Percentiles rank a stretch among this genome's conserved stretches.
These are phyloP conservation scores for Mrakia gelida DNA, from an alignment of 768 basidiomycete genomes.

Conservation along the genomic window DNA sequence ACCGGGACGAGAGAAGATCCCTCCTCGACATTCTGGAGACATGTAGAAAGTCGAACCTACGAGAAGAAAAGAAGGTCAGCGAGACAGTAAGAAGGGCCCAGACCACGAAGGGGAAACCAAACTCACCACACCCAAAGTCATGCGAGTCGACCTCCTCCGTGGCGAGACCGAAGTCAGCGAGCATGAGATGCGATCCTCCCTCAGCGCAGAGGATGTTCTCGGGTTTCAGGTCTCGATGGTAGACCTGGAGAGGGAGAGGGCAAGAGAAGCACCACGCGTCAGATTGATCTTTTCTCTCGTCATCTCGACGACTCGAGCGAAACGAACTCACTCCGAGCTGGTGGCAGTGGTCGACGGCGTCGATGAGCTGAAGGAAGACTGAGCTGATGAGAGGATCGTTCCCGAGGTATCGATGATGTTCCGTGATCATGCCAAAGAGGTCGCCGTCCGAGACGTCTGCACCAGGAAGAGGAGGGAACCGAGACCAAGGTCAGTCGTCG, in stretches of 20 bases:
- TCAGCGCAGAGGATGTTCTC: slow-evolving; percentile 54
- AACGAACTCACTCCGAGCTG: slow-evolving; percentile 59
- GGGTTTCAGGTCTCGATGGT: slow-evolving; percentile 95
- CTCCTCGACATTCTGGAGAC: slow-evolving; percentile 71
- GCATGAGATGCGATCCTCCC: slow-evolving; percentile 27
- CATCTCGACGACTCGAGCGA: too few relatives aligned
- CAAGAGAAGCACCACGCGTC: too few relatives aligned
- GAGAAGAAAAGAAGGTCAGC: too few relatives aligned
- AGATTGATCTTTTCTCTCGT: too few relatives aligned
- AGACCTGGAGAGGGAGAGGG: slow-evolving; percentile 40
- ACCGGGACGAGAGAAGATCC: slow-evolving; percentile 46
- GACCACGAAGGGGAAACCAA: too few relatives aligned
- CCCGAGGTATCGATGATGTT: slow-evolving; percentile 45
- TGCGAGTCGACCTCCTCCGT: slow-evolving; percentile 39
- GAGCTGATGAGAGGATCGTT: slow-evolving; percentile 62
- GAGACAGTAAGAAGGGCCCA: too few relatives aligned
- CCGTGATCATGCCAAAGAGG: slow-evolving; percentile 79
- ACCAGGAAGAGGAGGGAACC: too few relatives aligned
- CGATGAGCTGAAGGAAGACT: slow-evolving; percentile 88
- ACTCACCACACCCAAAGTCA: slow-evolving; percentile 43
- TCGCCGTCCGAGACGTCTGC: slow-evolving; percentile 73
- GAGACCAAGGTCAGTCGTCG: too few relatives aligned
- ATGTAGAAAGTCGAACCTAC: slow-evolving; percentile 58
- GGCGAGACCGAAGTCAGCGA: slow-evolving; percentile 46
- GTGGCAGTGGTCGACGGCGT: slow-evolving; percentile 91